Base-by-base conservation (phyloP, 805 yeast genomes). In the Maudiozyma bulderi region DNA sequence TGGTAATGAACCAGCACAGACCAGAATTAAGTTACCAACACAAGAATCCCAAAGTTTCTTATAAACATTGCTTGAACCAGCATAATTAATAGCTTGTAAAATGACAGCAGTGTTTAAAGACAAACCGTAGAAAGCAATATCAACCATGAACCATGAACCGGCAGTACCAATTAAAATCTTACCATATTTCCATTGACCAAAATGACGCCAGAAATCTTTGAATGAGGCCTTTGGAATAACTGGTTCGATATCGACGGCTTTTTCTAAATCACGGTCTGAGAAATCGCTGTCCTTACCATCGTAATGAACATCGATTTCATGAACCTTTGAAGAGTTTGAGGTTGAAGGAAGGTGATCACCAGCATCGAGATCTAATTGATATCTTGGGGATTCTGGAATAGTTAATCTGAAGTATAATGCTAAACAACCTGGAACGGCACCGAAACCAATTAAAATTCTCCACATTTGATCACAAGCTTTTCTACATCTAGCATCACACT, bases 1-100 rank as follows among this genome's bases (percentile, higher is more conserved):
- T 60, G 96, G 96, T 69, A 88, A 79, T 43, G 93, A 78, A 75
- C 97, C 96, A 50, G 97, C 97, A 77, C 95, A 86, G 54, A 88
- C 80, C 67, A 88, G 77, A 71, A 88, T 88, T 75, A 88, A 77
- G 72, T 88, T 88, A 81, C 96, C 96, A 50, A 89, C 95, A 66
- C 91, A 86, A 52, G 84, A 68, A 68, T 88, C 79, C 74, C 81
- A 82, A 54, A 89, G 72, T 43, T 80, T 75, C 49, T 73, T 65
- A 75, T 88, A 88, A 50, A 86, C 80, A 64, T 86, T 85, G 26
- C 71, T 65, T 33, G 81, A 76, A 40, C 84, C 77, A 46, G 95
- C 89, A 67, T 76, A 88, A 63, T 95, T 95, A 66, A 88, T 88
- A 37, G 95, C 79, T 61, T 80, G 75, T 68, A 88, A 78, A 59